Evolutionary conservation across 164 flowering plant species (phyloP), one percentile per base, ranked within the genome.

Genomic region (Paratinospora sagittata): DNA sequence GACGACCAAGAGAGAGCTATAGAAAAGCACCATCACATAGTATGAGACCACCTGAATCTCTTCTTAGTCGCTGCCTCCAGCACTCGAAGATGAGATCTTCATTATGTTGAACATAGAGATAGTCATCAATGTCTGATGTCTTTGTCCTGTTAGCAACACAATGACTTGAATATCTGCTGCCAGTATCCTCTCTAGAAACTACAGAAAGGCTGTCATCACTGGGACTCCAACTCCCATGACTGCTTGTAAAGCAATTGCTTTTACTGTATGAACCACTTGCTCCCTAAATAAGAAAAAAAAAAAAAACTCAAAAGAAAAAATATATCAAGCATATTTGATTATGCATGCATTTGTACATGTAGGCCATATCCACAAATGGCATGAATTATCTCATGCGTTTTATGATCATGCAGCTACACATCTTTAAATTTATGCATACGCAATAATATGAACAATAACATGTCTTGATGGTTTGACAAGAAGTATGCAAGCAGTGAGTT

Each of bases 211-310:
- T 76, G 43, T 75, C 65, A 16, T 62, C 64, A 57, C 75, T 84
- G 12, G 89, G 90, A 76, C 88, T 91, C 82, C 89, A 89, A 78
- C 93, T 88, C 26, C 86, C 89, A 0, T 63, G 84, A 77, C 93
- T 86, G 82, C 91, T 88, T 13, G 49, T 73, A 7, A 86, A 71
- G 70, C 69, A 34, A 52, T 70, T 75, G 62, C 81, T 79, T 71
- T 39, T 75, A 52, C 76, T 82, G 64, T 75, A 80, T 13, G 64
- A 67, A 57, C 73, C 41, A 68, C 67, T 67, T 34, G 8, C 41
- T 45, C 75, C 88, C 89, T 88, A 72, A 30, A 66, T 41, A 19
- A 33, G n/a, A n/a, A n/a, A n/a, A n/a, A n/a, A n/a, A n/a, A n/a
- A n/a, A n/a, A n/a, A n/a, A n/a, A n/a, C n/a, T 55, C 8, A 66